Evolutionary conservation across 2,329 filamentous ascomycete genomes (phyloP), one percentile per base, ranked within the genome.

Genomic region (Chalara sp.): DNA sequence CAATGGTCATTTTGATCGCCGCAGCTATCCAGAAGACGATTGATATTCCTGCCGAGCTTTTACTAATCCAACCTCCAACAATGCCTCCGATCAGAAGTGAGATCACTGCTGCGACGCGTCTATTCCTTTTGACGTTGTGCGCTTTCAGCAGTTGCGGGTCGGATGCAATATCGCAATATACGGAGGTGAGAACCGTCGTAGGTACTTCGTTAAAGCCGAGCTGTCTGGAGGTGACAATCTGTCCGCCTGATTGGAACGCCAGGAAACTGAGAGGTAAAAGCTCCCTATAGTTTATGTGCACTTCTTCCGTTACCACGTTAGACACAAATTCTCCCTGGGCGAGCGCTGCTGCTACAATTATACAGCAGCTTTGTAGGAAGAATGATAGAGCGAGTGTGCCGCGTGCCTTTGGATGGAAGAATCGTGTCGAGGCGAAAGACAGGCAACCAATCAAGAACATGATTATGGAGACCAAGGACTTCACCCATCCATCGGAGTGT

Each of bases 141-240:
- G 53, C 53, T 1, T 65, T 65, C 5, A 79, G 65, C n/a, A 82
- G 54, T 6, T 72, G 70, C 7, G 73, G 69, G 60, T 89, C 86
- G 1, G 83, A 86, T 58, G 89, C 89, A 21, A 92, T 63, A 64
- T 92, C 88, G 63, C 86, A 90, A 70, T 91, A 92, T 55, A 88
- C 83, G 63, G 85, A 89, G 1, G 88, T 92, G 53, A 93, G 68
- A 3, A 91, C 88, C 12, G 90, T 87, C 54, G 84, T 89, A 0
- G 87, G 90, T 21, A 92, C 70, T 2, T 83, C 80, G 52, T 81
- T 83, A 63, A 83, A 85, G 60, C 82, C 78, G 53, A 92, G 67
- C 0, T 85, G 81, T 4, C 87, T 72, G 59, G 84, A 88, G 0
- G 80, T 80, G n/a, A 90, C 83, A 1, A 87, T 86, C 65, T 92